Conservation (phyloP, 2,329 filamentous ascomycete genomes). For the Cyphellophora europaea region DNA sequence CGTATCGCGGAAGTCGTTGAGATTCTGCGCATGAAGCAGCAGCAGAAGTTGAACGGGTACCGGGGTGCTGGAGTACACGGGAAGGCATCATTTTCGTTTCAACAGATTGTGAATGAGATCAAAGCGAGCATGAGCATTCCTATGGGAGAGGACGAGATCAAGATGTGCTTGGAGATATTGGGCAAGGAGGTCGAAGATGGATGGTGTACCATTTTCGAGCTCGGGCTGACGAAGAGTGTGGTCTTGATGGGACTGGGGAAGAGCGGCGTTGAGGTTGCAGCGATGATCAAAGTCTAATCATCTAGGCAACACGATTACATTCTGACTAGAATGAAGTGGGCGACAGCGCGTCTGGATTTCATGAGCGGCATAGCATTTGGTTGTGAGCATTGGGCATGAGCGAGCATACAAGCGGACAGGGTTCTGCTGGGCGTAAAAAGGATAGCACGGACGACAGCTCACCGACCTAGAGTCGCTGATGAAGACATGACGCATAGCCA, state of each 20-base stretch:
- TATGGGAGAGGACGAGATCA: slow-evolving; percentile 39
- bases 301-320: too few species aligned
- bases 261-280: slow-evolving; percentile 13
- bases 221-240: slow-evolving; percentile 14
- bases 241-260: slow-evolving; percentile 14
- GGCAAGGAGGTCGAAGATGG: slow-evolving; percentile 37
- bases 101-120: slow-evolving; percentile 53
- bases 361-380: too few species aligned
- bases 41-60: slow-evolving; percentile 20
- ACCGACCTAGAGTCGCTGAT: too few species aligned
- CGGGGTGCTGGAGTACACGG: slow-evolving; percentile 27
- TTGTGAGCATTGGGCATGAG: too few species aligned
- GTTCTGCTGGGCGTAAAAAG: too few species aligned
- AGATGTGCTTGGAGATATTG: slow-evolving; percentile 38
- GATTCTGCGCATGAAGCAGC: slow-evolving; percentile 55
- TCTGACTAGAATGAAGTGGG: too few species aligned
- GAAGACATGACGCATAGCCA: too few species aligned
- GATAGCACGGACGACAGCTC: too few species aligned
- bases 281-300: too few species aligned
- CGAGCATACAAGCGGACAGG: too few species aligned
- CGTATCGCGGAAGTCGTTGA: slow-evolving; percentile 59
- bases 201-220: slow-evolving; percentile 38
- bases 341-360: too few species aligned
- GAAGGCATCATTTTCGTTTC: slow-evolving; percentile 57
- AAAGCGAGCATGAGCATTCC: slow-evolving; percentile 53